Evolutionary conservation across 108 stramenopile genomes (phyloP), one percentile per base, ranked within the genome.

Genomic region (Parmales sp.): DNA sequence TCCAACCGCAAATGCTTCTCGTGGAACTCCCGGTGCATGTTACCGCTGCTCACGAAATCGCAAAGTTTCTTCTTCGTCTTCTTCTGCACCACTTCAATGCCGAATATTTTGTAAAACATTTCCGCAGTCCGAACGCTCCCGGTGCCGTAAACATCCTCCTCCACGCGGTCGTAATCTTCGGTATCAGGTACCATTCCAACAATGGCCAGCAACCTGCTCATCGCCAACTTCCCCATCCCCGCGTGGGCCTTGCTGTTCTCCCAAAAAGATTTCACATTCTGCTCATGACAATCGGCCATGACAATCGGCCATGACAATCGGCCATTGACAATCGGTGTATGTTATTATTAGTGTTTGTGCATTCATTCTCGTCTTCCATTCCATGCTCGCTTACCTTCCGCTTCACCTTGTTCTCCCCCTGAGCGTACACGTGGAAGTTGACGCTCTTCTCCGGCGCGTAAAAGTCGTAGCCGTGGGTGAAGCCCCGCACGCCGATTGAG

Each of bases 361-460:
- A 43, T 11, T 11, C 38, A 8, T 63, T 28, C 13, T 63, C 5
- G 9, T 65, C 49, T 38, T 48, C 37, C 26, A 72, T 43, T 26
- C 65, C 36, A 39, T 72, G 63, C 23, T 44, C 46, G 28, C 63
- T 26, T 31, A 38, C 19, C 13, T 64, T 13, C 8, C 72, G 29
- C 22, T 19, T 22, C 28, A 41, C 45, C 25, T 77, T 74, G 75
- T 86, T 88, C 64, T 78, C 77, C 19, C 90, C 86, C 8, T 79
- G 73, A 7, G 88, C 90, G 60, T 95, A 95, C 70, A 86, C 86
- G 70, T 94, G 93, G 69, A 88, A 94, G 39, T 85, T 82, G 0
- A 86, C 86, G 1, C 80, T 75, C 60, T 51, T 72, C 67, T 88
- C 87, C 1, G 90, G 80, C 20, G 89, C 80, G 72, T 94, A 94